A percentile compares a stretch with the other conserved stretches of the same genome.
These are phyloP conservation scores for Niebla homalea DNA, from an alignment of 495 filamentous ascomycete genomes.

Conservation along the genomic window DNA sequence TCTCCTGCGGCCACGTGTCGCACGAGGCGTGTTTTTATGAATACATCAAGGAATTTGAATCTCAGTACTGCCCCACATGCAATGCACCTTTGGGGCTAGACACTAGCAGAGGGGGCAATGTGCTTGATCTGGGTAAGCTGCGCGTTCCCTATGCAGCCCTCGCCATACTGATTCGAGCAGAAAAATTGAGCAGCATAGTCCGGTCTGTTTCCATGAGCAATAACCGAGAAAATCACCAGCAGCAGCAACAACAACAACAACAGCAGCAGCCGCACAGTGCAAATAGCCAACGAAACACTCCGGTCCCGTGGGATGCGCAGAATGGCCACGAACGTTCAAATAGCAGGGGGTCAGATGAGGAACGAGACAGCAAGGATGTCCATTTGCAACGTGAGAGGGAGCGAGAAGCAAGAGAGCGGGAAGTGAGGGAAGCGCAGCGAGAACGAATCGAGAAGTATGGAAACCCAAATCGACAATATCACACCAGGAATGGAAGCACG, in stretches of 20 bases:
- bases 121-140: slow-evolving; percentile 74
- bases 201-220: slow-evolving; percentile 58
- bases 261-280: slow-evolving; percentile 29
- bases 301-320: slow-evolving; percentile 46
- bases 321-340: slow-evolving; percentile 34
- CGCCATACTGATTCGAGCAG: slow-evolving; percentile 31
- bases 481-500: slow-evolving; percentile 61
- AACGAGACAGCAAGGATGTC: slow-evolving; percentile 24
- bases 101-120: slow-evolving; percentile 89
- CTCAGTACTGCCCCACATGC: slow-evolving; percentile 89
- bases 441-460: slow-evolving; percentile 50
- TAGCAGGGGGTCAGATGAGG: slow-evolving; percentile 34
- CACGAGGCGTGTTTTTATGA: slow-evolving; percentile 99
- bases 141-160: not conserved
- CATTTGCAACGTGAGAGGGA: slow-evolving; percentile 30
- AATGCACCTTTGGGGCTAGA: slow-evolving; percentile 87
- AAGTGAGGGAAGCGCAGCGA: slow-evolving; percentile 45
- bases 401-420: slow-evolving; percentile 33
- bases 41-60: slow-evolving; percentile 89
- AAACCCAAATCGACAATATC: slow-evolving; percentile 34
- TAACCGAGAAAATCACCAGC: slow-evolving; percentile 10
- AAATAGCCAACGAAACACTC: slow-evolving; percentile 40
- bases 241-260: slow-evolving; percentile 32
- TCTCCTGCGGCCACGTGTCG: slow-evolving; percentile 89
- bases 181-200: slow-evolving; percentile 91